phyloP scores from a whole-genome alignment of 1,284 basidiomycete species.

The Volvariella volvacea region DNA sequence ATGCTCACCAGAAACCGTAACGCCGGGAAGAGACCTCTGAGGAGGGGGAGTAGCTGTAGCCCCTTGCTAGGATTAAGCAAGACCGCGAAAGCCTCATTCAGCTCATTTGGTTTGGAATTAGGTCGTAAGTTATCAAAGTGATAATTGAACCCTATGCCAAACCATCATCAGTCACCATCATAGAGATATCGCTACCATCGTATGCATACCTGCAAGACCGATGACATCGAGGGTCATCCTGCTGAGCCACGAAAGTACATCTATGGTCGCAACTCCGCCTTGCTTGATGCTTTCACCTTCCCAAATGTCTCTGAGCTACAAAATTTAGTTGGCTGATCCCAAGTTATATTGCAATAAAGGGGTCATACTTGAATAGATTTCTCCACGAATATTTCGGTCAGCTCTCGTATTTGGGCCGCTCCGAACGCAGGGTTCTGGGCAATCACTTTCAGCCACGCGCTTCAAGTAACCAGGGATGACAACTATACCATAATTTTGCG shows the following conservation, averaged over 20 bases:
- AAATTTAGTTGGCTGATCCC: neutral
- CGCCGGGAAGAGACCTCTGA: slow-evolving; percentile 32
- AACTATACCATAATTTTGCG: slow-evolving; percentile 33
- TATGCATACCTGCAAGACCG: slow-evolving; percentile 46
- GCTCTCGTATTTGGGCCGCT: slow-evolving; percentile 42
- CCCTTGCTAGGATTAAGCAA: slow-evolving; percentile 27
- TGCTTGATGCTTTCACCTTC: slow-evolving; percentile 21
- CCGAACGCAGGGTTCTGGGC: slow-evolving; percentile 56
- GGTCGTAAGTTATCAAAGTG: slow-evolving; percentile 47
- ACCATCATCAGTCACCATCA: slow-evolving; percentile 1
- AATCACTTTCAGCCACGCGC: neutral
- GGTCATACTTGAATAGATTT: slow-evolving; percentile 41
- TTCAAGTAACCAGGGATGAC: neutral
- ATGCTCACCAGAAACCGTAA: slow-evolving; percentile 34
- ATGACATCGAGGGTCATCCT: slow-evolving; percentile 64
- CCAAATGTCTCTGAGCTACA: slow-evolving; percentile 45
- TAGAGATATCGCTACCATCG: neutral
- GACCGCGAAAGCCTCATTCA: slow-evolving; percentile 39
- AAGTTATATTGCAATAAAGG: neutral
- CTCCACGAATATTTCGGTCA: slow-evolving; percentile 47
- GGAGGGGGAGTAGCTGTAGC: slow-evolving; percentile 21
- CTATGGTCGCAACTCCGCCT: slow-evolving; percentile 25
- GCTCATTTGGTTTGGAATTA: slow-evolving; percentile 31
- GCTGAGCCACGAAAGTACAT: slow-evolving; percentile 50
- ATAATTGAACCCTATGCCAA: slow-evolving; percentile 55